Evolutionary conservation across 2,329 filamentous ascomycete genomes (phyloP), one percentile per base, ranked within the genome.

Genomic region (Pseudogymnoascus sp.): DNA sequence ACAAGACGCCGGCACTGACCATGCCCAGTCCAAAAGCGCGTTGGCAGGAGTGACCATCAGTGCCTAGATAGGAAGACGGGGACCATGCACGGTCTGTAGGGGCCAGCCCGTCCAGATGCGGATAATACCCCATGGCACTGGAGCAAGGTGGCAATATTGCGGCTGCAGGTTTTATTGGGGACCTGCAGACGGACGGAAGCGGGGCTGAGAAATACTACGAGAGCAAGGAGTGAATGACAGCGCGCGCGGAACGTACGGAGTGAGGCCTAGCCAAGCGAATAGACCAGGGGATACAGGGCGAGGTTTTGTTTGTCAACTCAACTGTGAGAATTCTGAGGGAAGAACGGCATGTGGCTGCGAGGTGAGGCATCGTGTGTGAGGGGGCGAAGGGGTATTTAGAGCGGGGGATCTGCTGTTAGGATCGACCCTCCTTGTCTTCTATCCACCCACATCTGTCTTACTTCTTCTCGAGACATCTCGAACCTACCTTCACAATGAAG

Each of bases 401-500:
- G n/a, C n/a, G n/a, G 48, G 25, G 25, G 48, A 57, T 57, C 48
- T 57, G 48, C 48, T 57, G 14, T 57, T 57, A n/a, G 25, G 23
- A 57, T 57, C n/a, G n/a, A 4, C 16, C n/a, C 25, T 57, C n/a
- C n/a, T 54, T 54, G 25, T 54, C n/a, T 57, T 57, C 25, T 19
- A n/a, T 19, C 25, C 25, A 19, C 48, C 25, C 48, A 57, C n/a
- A 57, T 19, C 48, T 57, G 48, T 16, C 25, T 19, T 57, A 57
- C 25, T 19, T 57, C 25, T 57, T 31, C 48, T 57, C 2, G n/a
- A 57, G 25, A 34, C 48, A 57, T 19, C 48, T 57, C 48, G 8
- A 16, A n/a, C 48, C 48, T 57, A 57, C 48, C 25, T 57, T 57
- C 48, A 57, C 25, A 10, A 57, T 57, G 48, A 57, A 57, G 48